These are phyloP conservation scores for Trametes polyzona DNA, from an alignment of 1,284 basidiomycete species.

Conservation along the genomic window DNA sequence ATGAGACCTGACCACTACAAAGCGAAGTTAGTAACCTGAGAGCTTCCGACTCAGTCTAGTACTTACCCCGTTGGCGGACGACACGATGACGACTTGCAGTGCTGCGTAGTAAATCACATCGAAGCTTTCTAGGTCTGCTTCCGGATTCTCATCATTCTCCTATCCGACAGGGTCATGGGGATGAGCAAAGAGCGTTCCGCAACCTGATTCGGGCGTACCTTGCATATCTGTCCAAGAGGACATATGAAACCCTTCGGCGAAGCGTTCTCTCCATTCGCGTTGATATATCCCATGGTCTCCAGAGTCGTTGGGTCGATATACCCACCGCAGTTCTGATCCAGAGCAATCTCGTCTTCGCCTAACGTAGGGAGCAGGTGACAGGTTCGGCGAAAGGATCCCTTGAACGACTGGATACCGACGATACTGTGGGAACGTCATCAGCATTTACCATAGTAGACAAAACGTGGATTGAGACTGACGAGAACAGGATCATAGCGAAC, in stretches of 20 bases:
- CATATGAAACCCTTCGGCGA: conserved; percentile 79
- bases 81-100: conserved; percentile 86
- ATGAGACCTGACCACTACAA: conserved; percentile 77
- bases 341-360: conserved; percentile 51
- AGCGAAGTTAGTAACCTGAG: not conserved
- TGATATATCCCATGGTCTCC: conserved; percentile 50
- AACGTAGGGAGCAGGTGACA: conserved; percentile 58
- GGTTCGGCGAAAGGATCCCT: conserved; percentile 76
- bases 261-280: conserved; percentile 39
- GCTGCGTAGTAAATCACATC: conserved; percentile 88
- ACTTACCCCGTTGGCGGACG: conserved; percentile 77
- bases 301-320: conserved; percentile 66
- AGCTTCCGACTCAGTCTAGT: not conserved
- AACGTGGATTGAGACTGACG: conserved; percentile 50
- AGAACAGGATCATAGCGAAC: conserved; percentile 90
- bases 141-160: conserved; percentile 71
- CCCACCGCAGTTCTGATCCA: conserved; percentile 78
- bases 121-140: conserved; percentile 77
- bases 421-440: conserved; percentile 54
- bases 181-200: not conserved
- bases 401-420: conserved; percentile 90
- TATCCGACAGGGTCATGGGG: conserved; percentile 28
- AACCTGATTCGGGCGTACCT: conserved; percentile 45
- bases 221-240: conserved; percentile 80
- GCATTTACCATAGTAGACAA: not conserved